phyloP scores from a whole-genome alignment of 208 protist species.

The Herpetomonas samuelpessoai region DNA sequence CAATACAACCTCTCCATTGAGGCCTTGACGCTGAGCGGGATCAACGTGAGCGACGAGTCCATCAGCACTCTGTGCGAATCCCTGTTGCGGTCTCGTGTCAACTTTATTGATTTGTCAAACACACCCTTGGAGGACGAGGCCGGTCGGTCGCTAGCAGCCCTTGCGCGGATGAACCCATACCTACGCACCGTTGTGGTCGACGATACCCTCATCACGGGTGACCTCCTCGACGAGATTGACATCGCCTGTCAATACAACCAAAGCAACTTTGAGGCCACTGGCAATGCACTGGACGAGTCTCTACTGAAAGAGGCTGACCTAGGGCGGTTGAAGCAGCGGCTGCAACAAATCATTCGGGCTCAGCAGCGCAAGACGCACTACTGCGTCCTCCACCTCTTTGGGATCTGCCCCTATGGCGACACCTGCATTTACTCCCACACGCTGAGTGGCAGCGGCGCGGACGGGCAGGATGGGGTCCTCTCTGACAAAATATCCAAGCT shows the following conservation, averaged over 20 bases:
- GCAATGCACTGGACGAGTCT: conserved; percentile 39
- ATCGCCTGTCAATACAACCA: conserved; percentile 89
- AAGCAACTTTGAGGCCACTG: conserved; percentile 80
- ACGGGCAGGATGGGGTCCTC: conserved; percentile 31
- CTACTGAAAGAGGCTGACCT: conserved; percentile 44
- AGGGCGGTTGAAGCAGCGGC: conserved; percentile 59
- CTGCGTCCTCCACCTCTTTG: conserved; percentile 75
- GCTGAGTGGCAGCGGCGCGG: conserved; percentile 35
- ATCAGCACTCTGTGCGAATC: conserved; percentile 75
- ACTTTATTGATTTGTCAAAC: conserved; percentile 85
- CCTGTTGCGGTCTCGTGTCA: conserved; percentile 70
- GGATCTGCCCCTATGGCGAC: conserved; percentile 76
- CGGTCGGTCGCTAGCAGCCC: conserved; percentile 68
- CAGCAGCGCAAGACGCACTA: conserved; percentile 49
- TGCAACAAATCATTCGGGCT: conserved; percentile 59
- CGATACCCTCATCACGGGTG: conserved; percentile 83
- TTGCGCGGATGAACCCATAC: conserved; percentile 82
- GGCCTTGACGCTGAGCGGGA: conserved; percentile 76
- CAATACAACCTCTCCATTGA: conserved; percentile 87
- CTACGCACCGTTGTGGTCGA: conserved; percentile 84
- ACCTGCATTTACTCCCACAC: conserved; percentile 76
- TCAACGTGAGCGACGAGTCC: conserved; percentile 82
- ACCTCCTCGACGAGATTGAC: conserved; percentile 89
- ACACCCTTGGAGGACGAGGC: conserved; percentile 82
- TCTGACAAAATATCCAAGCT: conserved; percentile 72